Conservation (phyloP, 306 rosid species). For the Quercus aquifolioides region DNA sequence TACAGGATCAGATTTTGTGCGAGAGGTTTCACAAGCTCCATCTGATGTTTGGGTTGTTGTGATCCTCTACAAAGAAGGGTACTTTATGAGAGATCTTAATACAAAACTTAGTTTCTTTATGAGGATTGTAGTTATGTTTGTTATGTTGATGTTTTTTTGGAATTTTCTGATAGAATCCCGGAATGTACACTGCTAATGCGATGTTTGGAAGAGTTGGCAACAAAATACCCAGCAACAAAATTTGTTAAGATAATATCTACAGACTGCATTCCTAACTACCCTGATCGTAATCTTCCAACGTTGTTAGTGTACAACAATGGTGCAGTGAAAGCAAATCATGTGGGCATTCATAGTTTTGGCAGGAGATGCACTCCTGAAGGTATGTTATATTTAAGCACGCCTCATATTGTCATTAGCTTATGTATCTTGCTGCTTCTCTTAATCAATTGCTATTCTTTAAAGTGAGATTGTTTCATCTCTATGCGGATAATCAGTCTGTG, state of each 20-base stretch:
- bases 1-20: constrained; percentile 92
- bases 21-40: constrained; percentile 97
- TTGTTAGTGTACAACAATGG: constrained; percentile 88
- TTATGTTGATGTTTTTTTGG: not conserved
- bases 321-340: constrained; percentile 85
- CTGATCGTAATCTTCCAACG: constrained; percentile 84
- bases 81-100: constrained; percentile 15
- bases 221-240: constrained; percentile 83
- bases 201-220: constrained; percentile 78
- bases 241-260: constrained; percentile 93
- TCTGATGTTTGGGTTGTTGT: constrained; percentile 99
- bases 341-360: constrained; percentile 75
- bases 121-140: not conserved
- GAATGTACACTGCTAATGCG: constrained; percentile 85
- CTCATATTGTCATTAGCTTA: not conserved
- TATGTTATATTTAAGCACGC: constrained; percentile 23
- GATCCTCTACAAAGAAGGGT: constrained; percentile 92
- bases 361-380: constrained; percentile 95
- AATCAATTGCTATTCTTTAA: not conserved
- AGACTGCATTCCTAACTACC: constrained; percentile 95
- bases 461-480: not conserved
- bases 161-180: constrained; percentile 45
- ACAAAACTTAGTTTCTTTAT: not conserved
- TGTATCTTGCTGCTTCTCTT: not conserved
- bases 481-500: not conserved